A percentile compares a stretch with the other conserved stretches of the same genome.
Conservation (phyloP, 176 grass and related monocot genomes). For the Metroxylon sagu region DNA sequence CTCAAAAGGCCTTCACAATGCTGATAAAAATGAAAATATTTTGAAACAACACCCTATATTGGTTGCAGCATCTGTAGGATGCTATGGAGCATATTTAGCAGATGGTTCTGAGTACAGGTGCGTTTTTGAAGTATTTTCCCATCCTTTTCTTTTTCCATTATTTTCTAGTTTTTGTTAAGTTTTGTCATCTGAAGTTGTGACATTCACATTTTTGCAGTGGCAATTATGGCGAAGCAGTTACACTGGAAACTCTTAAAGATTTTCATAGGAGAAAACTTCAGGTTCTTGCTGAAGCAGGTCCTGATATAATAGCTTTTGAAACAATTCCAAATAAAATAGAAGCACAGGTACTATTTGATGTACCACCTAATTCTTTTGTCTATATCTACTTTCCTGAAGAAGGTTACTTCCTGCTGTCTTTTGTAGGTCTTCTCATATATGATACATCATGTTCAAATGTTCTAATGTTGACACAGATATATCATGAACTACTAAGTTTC, state of each 20-base stretch:
- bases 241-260: constrained; percentile 38
- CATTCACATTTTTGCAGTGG: constrained; percentile 18
- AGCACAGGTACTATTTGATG: constrained; percentile 24
- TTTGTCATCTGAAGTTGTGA: not conserved
- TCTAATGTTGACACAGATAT: too few species aligned
- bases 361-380: not conserved
- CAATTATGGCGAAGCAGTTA: constrained; percentile 36
- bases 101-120: constrained; percentile 54
- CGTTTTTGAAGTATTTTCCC: not conserved
- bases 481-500: too few species aligned
- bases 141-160: not conserved
- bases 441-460: too few species aligned
- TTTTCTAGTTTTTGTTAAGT: constrained; percentile 4
- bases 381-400: too few species aligned
- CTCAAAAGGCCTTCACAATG: not conserved
- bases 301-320: constrained; percentile 49
- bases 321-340: constrained; percentile 55
- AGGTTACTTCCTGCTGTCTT: too few species aligned
- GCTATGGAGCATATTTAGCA: constrained; percentile 50
- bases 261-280: constrained; percentile 49
- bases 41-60: constrained; percentile 23
- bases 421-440: too few species aligned
- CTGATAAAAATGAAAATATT: not conserved
- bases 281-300: constrained; percentile 40
- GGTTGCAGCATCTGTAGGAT: constrained; percentile 40